Evolutionary conservation across 345 rosid species (phyloP), one percentile per base, ranked within the genome.

Genomic region (Pelargonium nanum): DNA sequence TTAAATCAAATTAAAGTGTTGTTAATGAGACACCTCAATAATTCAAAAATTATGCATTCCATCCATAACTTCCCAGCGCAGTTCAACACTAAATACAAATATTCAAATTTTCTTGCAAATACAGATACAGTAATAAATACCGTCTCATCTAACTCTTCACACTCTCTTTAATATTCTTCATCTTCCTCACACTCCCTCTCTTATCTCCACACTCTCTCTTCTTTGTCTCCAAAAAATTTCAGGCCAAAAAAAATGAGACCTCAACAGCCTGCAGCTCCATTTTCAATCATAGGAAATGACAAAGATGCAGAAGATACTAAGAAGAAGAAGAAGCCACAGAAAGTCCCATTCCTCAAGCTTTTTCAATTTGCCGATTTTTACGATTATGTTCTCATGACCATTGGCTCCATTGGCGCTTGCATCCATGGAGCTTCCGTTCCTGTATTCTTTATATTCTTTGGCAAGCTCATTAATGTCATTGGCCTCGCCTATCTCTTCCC

Each of bases 381-480:
- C 59, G 99, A 93, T 57, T 79, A 61, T 58, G 73, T 89, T 53
- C 66, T 93, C 13, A 93, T 93, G 99, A 71, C 65, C 15, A 24
- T 89, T 13, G 99, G 99, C 58, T 93, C 99, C n/a, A 61, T 93
- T 19, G 97, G 92, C 19, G 99, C 97, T 10, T 75, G 82, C 60
- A 44, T 80, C 70, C 99, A 93, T 62, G 99, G 99, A 1, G 94
- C 84, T 65, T 93, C 99, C 0, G 97, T 93, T 6, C 99, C 99
- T 0, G 72, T 93, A 16, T 93, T 93, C 78, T 93, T 93, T 80
- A 85, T 89, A 57, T 93, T 78, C 78, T 93, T 93, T 22, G 99
- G 99, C 2, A 85, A 77, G 77, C 48, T 93, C 64, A 93, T 93
- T 17, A 80, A 89, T 53, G 56, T 89, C 24, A 75, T 87, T 21